These are phyloP conservation scores for Cymbopogon citratus DNA, from an alignment of 176 grass and related monocot species.

Conservation along the genomic window DNA sequence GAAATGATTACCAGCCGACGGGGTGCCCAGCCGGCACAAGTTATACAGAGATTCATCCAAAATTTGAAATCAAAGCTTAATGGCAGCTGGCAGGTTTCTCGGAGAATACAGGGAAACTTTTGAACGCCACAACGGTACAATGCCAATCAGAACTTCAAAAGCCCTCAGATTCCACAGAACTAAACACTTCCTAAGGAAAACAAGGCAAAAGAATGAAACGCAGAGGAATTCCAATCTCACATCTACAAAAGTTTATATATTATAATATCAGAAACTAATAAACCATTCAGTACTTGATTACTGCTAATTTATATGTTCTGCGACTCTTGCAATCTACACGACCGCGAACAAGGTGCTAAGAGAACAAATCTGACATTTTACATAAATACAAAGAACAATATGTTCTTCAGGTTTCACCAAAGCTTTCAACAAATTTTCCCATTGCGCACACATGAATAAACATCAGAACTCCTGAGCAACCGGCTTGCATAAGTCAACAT, in stretches of 20 bases:
- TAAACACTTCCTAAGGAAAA: not conserved
- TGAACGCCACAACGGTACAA: not conserved
- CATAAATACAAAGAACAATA: slow-evolving; percentile 12
- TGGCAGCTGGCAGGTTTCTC: not conserved
- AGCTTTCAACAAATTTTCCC: not conserved
- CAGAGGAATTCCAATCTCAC: not conserved
- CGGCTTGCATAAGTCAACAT: not conserved
- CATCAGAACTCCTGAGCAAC: slow-evolving; percentile 11
- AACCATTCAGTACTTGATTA: not conserved
- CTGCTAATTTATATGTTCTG: not conserved
- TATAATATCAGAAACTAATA: not conserved
- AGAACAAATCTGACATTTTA: slow-evolving; percentile 21
- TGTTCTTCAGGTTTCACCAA: not conserved
- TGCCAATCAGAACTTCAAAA: not conserved
- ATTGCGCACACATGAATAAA: not conserved
- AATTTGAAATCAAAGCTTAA: not conserved
- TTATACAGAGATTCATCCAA: not conserved
- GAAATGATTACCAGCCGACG: not conserved
- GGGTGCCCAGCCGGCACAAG: not conserved
- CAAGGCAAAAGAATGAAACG: not conserved
- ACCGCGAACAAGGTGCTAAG: not conserved
- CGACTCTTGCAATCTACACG: not conserved
- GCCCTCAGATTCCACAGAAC: not conserved
- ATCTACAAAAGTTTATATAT: not conserved
- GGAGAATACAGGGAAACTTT: not conserved